Percentiles rank a stretch among this genome's conserved stretches.
Evolutionary conservation across 139 green algal genomes (phyloP).

Genomic region (Yamagishiella unicocca): DNA sequence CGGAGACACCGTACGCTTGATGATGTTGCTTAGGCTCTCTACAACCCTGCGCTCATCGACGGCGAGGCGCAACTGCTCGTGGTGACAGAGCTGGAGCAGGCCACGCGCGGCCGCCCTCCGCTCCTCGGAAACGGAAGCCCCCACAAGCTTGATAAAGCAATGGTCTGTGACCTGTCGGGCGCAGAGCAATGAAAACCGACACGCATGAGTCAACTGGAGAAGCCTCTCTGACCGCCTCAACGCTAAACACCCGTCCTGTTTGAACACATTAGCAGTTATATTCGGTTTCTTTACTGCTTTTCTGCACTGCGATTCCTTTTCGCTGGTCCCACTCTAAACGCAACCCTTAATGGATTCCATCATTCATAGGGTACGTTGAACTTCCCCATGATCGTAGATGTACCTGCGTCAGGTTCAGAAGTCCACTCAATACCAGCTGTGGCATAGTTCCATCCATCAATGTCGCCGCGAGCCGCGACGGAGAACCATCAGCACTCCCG

Average conservation of each 20-base stretch:
- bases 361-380: background rate
- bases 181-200: background rate
- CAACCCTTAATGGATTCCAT: background rate
- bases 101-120: background rate
- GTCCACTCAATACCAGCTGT: background rate
- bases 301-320: background rate
- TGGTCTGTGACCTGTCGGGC: background rate
- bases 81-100: background rate
- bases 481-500: background rate
- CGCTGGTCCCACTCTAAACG: background rate
- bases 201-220: background rate
- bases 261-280: too few relatives aligned
- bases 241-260: too few relatives aligned
- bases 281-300: too few relatives aligned
- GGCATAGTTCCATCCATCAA: background rate
- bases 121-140: background rate
- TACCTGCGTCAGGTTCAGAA: background rate
- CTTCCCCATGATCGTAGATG: background rate
- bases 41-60: background rate
- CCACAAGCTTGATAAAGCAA: slow-evolving; percentile 2
- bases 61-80: slow-evolving; percentile 4
- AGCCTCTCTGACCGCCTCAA: too few relatives aligned
- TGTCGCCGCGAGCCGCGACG: background rate
- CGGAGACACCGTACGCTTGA: background rate
- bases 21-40: background rate